Evolutionary conservation across 2,329 filamentous ascomycete genomes (phyloP).

Genomic region (Colletotrichum karsti): DNA sequence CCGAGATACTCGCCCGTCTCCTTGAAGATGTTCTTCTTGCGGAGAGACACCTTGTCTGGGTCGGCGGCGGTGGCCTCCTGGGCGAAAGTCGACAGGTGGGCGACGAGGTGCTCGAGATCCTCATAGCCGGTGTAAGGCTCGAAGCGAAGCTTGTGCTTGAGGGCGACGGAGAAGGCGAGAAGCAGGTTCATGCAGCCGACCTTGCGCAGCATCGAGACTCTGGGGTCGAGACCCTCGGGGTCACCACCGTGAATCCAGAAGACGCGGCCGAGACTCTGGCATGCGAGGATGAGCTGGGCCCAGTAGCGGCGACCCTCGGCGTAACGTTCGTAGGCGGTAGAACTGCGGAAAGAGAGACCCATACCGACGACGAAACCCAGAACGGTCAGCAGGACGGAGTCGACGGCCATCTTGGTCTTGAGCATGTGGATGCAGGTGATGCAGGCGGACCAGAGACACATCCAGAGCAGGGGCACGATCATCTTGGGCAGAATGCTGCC

Average conservation of each 20-base stretch:
- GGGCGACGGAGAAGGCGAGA: conserved; percentile 77
- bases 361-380: conserved; percentile 85
- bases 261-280: conserved; percentile 75
- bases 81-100: conserved; percentile 80
- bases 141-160: conserved; percentile 86
- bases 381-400: conserved; percentile 73
- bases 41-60: conserved; percentile 38
- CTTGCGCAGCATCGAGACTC: conserved; percentile 76
- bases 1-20: conserved; percentile 77
- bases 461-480: conserved; percentile 72
- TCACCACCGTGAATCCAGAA: conserved; percentile 84
- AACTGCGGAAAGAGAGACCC: conserved; percentile 79
- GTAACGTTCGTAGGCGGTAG: conserved; percentile 80
- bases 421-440: conserved; percentile 66
- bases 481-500: conserved; percentile 79
- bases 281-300: conserved; percentile 68
- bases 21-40: conserved; percentile 66
- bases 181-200: conserved; percentile 80
- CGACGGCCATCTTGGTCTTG: conserved; percentile 45
- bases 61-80: conserved; percentile 55
- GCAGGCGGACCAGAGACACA: conserved; percentile 71
- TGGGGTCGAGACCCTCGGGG: conserved; percentile 58
- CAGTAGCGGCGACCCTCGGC: conserved; percentile 71
- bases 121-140: conserved; percentile 83
- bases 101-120: conserved; percentile 75